Evolutionary conservation across 768 basidiomycete species (phyloP).

Genomic region (Lactarius sp.): DNA sequence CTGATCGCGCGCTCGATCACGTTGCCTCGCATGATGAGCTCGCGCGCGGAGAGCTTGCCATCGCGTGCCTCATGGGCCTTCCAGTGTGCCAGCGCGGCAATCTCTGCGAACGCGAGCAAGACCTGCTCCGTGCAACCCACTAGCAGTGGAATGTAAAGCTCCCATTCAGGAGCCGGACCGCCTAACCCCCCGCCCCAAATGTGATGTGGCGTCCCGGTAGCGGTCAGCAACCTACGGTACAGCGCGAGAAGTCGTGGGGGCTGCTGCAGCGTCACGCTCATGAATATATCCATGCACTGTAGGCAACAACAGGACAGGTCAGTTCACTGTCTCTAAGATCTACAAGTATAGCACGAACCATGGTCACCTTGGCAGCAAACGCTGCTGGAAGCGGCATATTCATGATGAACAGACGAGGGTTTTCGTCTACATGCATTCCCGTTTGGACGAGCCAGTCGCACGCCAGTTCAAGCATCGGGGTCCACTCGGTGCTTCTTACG

Average conservation of each 20-base stretch:
- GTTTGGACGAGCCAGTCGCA: slow-evolving; percentile 73
- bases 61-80: slow-evolving; percentile 59
- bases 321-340: background rate
- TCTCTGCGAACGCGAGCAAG: slow-evolving; percentile 69
- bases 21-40: slow-evolving; percentile 69
- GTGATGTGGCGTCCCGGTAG: slow-evolving; percentile 34
- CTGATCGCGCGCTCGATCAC: slow-evolving; percentile 63
- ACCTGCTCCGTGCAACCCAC: slow-evolving; percentile 79
- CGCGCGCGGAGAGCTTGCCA: slow-evolving; percentile 65
- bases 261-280: slow-evolving; percentile 54
- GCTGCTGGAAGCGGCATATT: slow-evolving; percentile 50
- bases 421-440: slow-evolving; percentile 56
- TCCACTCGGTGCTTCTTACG: slow-evolving; percentile 64
- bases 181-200: slow-evolving; percentile 40
- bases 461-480: slow-evolving; percentile 60
- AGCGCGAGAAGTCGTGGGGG: slow-evolving; percentile 62
- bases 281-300: slow-evolving; percentile 77
- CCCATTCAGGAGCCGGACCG: slow-evolving; percentile 32
- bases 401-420: slow-evolving; percentile 55
- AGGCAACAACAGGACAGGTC: background rate
- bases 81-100: slow-evolving; percentile 70
- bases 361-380: slow-evolving; percentile 61
- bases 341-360: slow-evolving; percentile 47
- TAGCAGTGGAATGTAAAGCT: slow-evolving; percentile 59
- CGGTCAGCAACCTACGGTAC: slow-evolving; percentile 61